Conservation (phyloP, 2,329 filamentous ascomycete species). For the Graphium sp. region DNA sequence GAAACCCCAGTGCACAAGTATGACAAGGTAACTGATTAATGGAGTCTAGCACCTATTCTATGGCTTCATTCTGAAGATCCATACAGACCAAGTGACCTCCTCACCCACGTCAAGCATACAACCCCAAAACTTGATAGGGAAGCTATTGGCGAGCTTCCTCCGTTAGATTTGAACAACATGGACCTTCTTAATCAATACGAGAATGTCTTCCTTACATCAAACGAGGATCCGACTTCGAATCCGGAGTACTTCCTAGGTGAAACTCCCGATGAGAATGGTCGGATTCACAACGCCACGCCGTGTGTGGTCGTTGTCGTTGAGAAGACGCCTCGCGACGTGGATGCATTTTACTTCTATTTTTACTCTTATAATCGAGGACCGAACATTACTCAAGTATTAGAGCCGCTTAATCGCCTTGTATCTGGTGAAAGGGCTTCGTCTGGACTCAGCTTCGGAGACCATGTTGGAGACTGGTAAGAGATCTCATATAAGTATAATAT, state of each 20-base stretch:
- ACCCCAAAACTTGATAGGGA: conserved; percentile 8
- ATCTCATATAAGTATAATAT: too few species aligned
- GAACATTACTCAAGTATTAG: conserved; percentile 12
- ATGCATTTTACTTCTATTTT: conserved; percentile 16
- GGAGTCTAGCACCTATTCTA: conserved; percentile 11
- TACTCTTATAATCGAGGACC: conserved; percentile 14
- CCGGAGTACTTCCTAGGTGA: conserved; percentile 11
- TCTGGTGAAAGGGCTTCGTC: background rate
- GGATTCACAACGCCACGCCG: conserved; percentile 10
- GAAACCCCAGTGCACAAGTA: conserved; percentile 3
- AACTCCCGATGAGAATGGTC: conserved; percentile 9
- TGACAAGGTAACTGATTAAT: background rate
- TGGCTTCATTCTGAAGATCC: conserved; percentile 15
- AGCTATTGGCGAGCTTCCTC: conserved; percentile 7
- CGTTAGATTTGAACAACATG: conserved; percentile 12
- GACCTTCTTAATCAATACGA: conserved; percentile 9
- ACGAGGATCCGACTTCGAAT: conserved; percentile 9
- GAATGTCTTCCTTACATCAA: conserved; percentile 11
- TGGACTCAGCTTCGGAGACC: conserved; percentile 8
- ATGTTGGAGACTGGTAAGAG: conserved; percentile 11
- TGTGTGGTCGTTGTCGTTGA: conserved; percentile 13
- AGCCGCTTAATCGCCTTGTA: conserved; percentile 10
- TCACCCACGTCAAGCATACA: conserved; percentile 13
- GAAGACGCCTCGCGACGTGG: conserved; percentile 7
- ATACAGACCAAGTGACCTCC: conserved; percentile 12